These are phyloP conservation scores for Rubia balearica DNA, from an alignment of 305 asterid species.

Conservation along the genomic window DNA sequence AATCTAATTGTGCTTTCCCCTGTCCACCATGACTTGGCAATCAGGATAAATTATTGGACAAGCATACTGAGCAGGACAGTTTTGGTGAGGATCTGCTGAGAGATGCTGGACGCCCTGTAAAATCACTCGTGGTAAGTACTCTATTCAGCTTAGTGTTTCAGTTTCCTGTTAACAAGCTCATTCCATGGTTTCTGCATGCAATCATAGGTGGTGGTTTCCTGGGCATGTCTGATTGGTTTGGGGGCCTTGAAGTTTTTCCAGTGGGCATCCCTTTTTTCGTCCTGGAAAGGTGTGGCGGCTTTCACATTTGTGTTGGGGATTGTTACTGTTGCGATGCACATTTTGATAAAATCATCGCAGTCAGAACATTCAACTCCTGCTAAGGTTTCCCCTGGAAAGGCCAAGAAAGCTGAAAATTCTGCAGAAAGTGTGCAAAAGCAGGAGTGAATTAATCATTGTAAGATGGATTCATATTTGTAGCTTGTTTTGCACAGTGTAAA, in stretches of 20 bases:
- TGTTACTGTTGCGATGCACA: slow-evolving; percentile 71
- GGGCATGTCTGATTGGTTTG: slow-evolving; percentile 53
- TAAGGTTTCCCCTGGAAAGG: slow-evolving; percentile 47
- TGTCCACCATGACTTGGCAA: slow-evolving; percentile 5
- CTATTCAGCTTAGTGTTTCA: not conserved
- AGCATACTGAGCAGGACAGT: slow-evolving; percentile 53
- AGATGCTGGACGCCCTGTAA: slow-evolving; percentile 68
- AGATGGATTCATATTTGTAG: not conserved
- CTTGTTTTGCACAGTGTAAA: not conserved
- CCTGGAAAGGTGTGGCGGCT: slow-evolving; percentile 66
- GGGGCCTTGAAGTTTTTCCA: slow-evolving; percentile 54
- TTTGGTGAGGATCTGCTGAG: slow-evolving; percentile 55
- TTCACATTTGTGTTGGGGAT: slow-evolving; percentile 42
- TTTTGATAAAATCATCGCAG: slow-evolving; percentile 77
- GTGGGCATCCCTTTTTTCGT: slow-evolving; percentile 51
- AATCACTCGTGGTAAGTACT: slow-evolving; percentile 67
- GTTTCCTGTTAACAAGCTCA: not conserved
- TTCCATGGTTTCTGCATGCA: slow-evolving; percentile 12
- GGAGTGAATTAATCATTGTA: slow-evolving; percentile 19
- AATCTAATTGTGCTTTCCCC: slow-evolving; percentile 8
- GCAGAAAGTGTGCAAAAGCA: slow-evolving; percentile 21
- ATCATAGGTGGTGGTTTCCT: slow-evolving; percentile 69
- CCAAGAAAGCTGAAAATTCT: slow-evolving; percentile 26
- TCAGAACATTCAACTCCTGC: slow-evolving; percentile 73
- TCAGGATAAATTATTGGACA: slow-evolving; percentile 61